Evolutionary conservation across 1,139 yeast species (phyloP), one percentile per base, ranked within the genome.

Genomic region (Ogataea hybrid): DNA sequence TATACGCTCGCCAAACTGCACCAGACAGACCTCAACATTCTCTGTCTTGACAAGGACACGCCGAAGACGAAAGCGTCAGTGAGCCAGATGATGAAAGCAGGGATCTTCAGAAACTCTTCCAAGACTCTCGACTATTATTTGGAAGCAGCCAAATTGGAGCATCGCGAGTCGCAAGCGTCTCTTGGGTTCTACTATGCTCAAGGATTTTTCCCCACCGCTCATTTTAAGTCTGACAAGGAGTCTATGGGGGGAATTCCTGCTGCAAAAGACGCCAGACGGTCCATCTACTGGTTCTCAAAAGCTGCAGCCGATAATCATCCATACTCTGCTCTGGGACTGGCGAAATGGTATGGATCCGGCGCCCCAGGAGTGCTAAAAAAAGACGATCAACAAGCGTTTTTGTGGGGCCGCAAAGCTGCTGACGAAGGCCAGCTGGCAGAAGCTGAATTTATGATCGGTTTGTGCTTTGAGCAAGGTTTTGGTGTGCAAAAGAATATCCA

Each of bases 261-360:
- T 44, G 69, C 71, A 5, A 69, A 75, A 16, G 87, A 86, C 57
- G 77, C 95, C 12, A 73, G 73, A 53, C 81, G 84, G 56, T 83
- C 95, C 5, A 79, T 92, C 44, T 92, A 89, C 37, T 92, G 97
- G 97, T 92, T 87, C 64, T 72, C 84, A 44, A 77, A 81, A 52
- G 92, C 95, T 1, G 89, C 95, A 0, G 73, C 74, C 50, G 73
- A 72, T 42, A 85, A 90, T 34, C 92, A 88, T 57, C 81, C 94
- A 0, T 87, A 87, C 56, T 92, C 96, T 6, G 90, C 90, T 73
- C 70, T 90, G 57, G 96, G 96, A 0, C 70, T 92, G 44, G 79
- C 89, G 47, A 90, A 97, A 35, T 92, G 98, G 97, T 86, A 84
- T 58, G 70, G 92, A 50, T 80, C 87, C 0, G 97, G 97, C 2